Percentiles rank a stretch among this genome's conserved stretches.
Evolutionary conservation across 208 protist genomes (phyloP).

Genomic region (Acanthamoeba lenticulata): DNA sequence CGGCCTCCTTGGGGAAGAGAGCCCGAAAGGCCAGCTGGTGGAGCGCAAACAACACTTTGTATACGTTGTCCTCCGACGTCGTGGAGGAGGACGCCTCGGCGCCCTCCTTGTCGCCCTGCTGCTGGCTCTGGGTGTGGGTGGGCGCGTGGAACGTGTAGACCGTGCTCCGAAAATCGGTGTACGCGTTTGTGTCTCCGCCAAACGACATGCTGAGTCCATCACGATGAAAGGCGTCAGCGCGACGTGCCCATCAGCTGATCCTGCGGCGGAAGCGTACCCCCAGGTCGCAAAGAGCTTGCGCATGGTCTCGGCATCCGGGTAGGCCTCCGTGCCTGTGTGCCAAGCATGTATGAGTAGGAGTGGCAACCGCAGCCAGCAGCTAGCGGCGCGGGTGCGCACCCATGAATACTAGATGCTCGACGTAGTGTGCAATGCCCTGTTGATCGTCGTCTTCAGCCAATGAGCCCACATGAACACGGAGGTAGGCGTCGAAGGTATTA

Average conservation of each 20-base stretch:
- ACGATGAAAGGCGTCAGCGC: neutral
- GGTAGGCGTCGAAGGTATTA: constrained; percentile 40
- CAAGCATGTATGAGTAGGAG: neutral
- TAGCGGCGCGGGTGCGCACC: neutral
- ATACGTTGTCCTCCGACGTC: neutral
- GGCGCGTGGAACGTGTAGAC: constrained; percentile 66
- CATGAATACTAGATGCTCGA: constrained; percentile 52
- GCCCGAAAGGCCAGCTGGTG: constrained; percentile 59
- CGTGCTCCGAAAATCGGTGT: constrained; percentile 59
- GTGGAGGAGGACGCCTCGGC: no score
- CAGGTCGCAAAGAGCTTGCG: constrained; percentile 62
- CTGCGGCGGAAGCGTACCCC: neutral
- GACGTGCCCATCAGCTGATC: neutral
- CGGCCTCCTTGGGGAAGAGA: constrained; percentile 9
- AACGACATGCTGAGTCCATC: constrained; percentile 23
- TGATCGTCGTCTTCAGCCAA: constrained; percentile 53
- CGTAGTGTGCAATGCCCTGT: constrained; percentile 55
- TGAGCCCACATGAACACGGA: constrained; percentile 53
- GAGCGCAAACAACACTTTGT: constrained; percentile 35
- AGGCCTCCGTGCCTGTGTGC: neutral
- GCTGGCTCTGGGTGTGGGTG: neutral
- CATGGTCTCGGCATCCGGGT: constrained; percentile 58
- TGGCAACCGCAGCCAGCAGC: neutral
- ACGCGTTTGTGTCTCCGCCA: constrained; percentile 57
- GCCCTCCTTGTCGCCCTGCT: neutral